These are phyloP conservation scores for Ustilago tritici DNA, from an alignment of 1,284 basidiomycete species.

Conservation along the genomic window DNA sequence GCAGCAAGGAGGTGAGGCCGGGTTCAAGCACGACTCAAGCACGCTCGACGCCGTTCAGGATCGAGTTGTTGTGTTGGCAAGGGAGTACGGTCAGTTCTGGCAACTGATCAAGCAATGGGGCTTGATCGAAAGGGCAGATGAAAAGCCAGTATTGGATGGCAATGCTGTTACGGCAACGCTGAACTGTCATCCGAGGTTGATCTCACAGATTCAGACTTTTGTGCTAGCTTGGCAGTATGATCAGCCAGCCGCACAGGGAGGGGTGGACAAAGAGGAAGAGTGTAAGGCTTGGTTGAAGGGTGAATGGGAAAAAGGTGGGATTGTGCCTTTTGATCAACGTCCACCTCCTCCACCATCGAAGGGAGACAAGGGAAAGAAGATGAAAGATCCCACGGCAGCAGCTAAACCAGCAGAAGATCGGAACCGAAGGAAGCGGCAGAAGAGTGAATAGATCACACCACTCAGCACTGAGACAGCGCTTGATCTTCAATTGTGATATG, in stretches of 20 bases:
- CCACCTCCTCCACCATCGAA: slow-evolving; percentile 23
- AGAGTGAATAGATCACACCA: slow-evolving; percentile 43
- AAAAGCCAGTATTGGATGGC: slow-evolving; percentile 60
- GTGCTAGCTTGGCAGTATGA: slow-evolving; percentile 64
- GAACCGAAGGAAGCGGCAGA: slow-evolving; percentile 46
- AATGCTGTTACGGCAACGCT: slow-evolving; percentile 50
- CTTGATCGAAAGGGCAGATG: slow-evolving; percentile 35
- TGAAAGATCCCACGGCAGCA: slow-evolving; percentile 12
- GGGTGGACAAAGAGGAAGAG: slow-evolving; percentile 14
- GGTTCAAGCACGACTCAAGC: slow-evolving; percentile 16
- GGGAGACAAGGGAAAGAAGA: slow-evolving; percentile 43
- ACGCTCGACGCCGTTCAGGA: slow-evolving; percentile 14
- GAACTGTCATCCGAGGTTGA: slow-evolving; percentile 49
- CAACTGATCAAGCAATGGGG: slow-evolving; percentile 26
- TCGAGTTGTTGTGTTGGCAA: slow-evolving; percentile 19
- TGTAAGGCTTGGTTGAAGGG: slow-evolving; percentile 52
- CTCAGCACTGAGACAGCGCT: neutral
- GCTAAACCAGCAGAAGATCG: neutral
- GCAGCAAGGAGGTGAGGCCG: neutral
- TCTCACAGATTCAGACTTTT: slow-evolving; percentile 51
- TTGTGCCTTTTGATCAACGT: slow-evolving; percentile 56
- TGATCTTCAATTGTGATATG: neutral
- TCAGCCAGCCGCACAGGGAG: neutral
- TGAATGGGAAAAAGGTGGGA: slow-evolving; percentile 57
- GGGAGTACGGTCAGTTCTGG: slow-evolving; percentile 51